A percentile compares a stretch with the other conserved stretches of the same genome.
phyloP scores from a whole-genome alignment of 108 stramenopile species.

The Parmales sp. region DNA sequence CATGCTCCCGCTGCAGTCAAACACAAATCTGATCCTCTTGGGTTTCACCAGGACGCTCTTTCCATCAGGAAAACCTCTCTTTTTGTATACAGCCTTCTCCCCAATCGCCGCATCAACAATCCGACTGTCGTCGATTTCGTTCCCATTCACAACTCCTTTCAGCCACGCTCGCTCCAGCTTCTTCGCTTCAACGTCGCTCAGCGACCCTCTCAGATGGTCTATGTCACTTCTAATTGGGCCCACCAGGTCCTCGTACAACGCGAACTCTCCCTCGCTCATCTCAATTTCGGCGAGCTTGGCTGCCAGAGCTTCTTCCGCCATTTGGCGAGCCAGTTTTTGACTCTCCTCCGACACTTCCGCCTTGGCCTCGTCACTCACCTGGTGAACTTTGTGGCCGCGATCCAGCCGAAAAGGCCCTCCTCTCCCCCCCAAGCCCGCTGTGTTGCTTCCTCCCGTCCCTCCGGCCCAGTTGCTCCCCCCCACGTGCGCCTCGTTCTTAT shows the following conservation, averaged over 20 bases:
- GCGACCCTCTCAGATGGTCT: constrained; percentile 34
- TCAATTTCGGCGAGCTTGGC: constrained; percentile 57
- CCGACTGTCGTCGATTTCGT: constrained; percentile 74
- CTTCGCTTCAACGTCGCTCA: constrained; percentile 40
- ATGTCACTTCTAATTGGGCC: constrained; percentile 46
- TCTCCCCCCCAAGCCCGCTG: constrained; percentile 80
- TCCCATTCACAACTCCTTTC: no score
- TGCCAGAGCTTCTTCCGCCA: constrained; percentile 57
- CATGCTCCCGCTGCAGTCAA: constrained; percentile 73
- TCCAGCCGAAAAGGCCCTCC: constrained; percentile 85
- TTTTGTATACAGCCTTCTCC: constrained; percentile 69
- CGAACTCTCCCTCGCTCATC: constrained; percentile 67
- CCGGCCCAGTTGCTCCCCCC: constrained; percentile 86
- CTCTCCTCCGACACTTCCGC: constrained; percentile 66
- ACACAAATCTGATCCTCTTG: constrained; percentile 49
- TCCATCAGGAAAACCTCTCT: constrained; percentile 45
- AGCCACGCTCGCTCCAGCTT: constrained; percentile 66
- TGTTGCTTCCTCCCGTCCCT: constrained; percentile 78
- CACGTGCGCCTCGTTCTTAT: constrained; percentile 57
- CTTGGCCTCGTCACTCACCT: constrained; percentile 75
- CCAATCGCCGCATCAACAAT: constrained; percentile 73
- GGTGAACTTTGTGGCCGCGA: constrained; percentile 66
- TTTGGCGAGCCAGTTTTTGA: constrained; percentile 37
- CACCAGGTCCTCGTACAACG: constrained; percentile 47
- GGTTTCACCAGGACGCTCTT: constrained; percentile 17